Evolutionary conservation across 495 filamentous ascomycete species (phyloP).

Genomic region (Parmelia sp.): DNA sequence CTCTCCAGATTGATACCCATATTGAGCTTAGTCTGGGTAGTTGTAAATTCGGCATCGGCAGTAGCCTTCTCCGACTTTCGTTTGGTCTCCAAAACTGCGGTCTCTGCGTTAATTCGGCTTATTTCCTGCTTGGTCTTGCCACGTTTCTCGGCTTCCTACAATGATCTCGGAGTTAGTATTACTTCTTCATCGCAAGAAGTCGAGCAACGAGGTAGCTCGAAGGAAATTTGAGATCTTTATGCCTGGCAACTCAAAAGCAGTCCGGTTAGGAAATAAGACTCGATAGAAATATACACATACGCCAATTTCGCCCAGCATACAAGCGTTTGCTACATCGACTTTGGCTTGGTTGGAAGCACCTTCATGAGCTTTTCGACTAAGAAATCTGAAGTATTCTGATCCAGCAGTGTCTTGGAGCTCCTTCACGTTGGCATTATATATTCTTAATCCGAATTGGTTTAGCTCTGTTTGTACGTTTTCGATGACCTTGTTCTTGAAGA

Average conservation of each 20-base stretch:
- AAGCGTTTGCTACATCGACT: constrained; percentile 73
- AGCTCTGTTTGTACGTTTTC: constrained; percentile 70
- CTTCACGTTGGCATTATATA: constrained; percentile 75
- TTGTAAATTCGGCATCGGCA: constrained; percentile 66
- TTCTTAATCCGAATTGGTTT: constrained; percentile 63
- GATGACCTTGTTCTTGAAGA: constrained; percentile 73
- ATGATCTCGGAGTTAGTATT: not conserved
- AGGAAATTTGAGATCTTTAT: not conserved
- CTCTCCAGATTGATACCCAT: constrained; percentile 64
- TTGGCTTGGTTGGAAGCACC: constrained; percentile 73
- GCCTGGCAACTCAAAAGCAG: not conserved
- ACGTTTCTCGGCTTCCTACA: constrained; percentile 59
- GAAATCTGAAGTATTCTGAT: constrained; percentile 69
- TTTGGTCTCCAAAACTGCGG: constrained; percentile 74
- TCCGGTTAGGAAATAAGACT: not conserved
- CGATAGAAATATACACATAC: not conserved
- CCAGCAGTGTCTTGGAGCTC: constrained; percentile 73
- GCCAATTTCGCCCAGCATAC: constrained; percentile 70
- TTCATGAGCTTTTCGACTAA: constrained; percentile 76
- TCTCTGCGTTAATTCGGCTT: constrained; percentile 73
- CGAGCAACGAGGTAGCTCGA: not conserved
- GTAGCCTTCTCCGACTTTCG: constrained; percentile 71
- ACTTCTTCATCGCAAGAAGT: not conserved
- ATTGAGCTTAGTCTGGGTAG: constrained; percentile 62
- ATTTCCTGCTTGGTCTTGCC: constrained; percentile 50